These are phyloP conservation scores for Leccinum variicolor DNA, from an alignment of 768 basidiomycete genomes.

Conservation along the genomic window DNA sequence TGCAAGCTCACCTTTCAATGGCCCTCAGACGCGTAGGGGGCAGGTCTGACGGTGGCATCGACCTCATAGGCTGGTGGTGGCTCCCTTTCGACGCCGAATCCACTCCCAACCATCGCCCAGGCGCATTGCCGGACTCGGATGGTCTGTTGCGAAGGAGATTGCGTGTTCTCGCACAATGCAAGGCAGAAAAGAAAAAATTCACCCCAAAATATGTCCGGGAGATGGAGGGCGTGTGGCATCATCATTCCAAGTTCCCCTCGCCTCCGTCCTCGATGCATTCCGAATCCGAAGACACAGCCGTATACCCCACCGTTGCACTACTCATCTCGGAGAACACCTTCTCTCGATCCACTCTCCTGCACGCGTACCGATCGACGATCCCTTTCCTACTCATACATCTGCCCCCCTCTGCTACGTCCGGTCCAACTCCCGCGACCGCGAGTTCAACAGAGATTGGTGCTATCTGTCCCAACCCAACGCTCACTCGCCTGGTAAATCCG, in stretches of 20 bases:
- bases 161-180: slow-evolving; percentile 85
- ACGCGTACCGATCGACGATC: slow-evolving; percentile 69
- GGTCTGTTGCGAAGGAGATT: slow-evolving; percentile 45
- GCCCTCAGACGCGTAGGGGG: slow-evolving; percentile 75
- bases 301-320: slow-evolving; percentile 51
- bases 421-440: background rate
- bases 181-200: slow-evolving; percentile 81
- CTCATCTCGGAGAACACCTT: slow-evolving; percentile 81
- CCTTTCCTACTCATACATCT: slow-evolving; percentile 81
- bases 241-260: slow-evolving; percentile 10
- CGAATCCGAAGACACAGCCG: background rate
- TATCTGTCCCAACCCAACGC: slow-evolving; percentile 22
- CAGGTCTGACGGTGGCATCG: slow-evolving; percentile 86
- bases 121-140: slow-evolving; percentile 12
- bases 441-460: slow-evolving; percentile 2
- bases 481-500: slow-evolving; percentile 18
- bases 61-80: slow-evolving; percentile 94
- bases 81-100: slow-evolving; percentile 42
- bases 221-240: slow-evolving; percentile 81
- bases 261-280: background rate
- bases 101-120: background rate
- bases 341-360: slow-evolving; percentile 63
- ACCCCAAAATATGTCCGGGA: slow-evolving; percentile 83
- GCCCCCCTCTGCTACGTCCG: slow-evolving; percentile 38
- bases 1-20: slow-evolving; percentile 74